These are phyloP conservation scores for Naganishia sp. DNA, from an alignment of 1,284 basidiomycete species.

Conservation along the genomic window DNA sequence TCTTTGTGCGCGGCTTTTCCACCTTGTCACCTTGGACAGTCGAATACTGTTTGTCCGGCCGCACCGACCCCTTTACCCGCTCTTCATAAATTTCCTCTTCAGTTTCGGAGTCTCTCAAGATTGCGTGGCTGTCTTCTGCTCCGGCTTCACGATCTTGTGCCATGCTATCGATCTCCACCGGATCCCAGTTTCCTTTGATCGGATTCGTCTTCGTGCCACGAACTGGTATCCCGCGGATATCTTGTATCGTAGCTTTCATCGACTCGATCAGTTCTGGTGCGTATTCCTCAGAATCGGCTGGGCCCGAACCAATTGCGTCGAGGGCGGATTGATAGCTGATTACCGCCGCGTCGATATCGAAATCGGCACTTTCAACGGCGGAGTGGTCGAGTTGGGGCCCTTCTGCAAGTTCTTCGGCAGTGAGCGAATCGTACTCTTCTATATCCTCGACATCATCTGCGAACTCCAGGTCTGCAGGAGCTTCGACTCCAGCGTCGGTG, in stretches of 20 bases:
- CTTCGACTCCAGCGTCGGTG: too few relatives aligned
- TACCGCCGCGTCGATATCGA: background rate
- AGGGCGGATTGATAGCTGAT: background rate
- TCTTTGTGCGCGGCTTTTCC: background rate
- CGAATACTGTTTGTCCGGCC: background rate
- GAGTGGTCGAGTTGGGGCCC: background rate
- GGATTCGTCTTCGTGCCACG: conserved; percentile 11
- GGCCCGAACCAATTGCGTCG: background rate
- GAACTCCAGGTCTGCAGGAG: too few relatives aligned
- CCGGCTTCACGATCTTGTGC: background rate
- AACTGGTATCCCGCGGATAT: background rate
- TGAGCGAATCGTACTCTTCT: too few relatives aligned
- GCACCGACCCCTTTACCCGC: background rate
- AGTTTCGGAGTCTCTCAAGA: background rate
- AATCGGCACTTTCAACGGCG: background rate
- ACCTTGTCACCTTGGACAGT: background rate
- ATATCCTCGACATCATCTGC: too few relatives aligned
- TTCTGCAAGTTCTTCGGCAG: too few relatives aligned
- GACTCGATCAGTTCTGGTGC: background rate
- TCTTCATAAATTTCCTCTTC: background rate
- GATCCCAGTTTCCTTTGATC: conserved; percentile 6
- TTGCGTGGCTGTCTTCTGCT: conserved; percentile 1
- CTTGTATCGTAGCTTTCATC: background rate
- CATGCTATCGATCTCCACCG: conserved; percentile 6
- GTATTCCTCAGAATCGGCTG: background rate